Conservation (phyloP, 129 eudicot genomes). For the Dittrichia graveolens region DNA sequence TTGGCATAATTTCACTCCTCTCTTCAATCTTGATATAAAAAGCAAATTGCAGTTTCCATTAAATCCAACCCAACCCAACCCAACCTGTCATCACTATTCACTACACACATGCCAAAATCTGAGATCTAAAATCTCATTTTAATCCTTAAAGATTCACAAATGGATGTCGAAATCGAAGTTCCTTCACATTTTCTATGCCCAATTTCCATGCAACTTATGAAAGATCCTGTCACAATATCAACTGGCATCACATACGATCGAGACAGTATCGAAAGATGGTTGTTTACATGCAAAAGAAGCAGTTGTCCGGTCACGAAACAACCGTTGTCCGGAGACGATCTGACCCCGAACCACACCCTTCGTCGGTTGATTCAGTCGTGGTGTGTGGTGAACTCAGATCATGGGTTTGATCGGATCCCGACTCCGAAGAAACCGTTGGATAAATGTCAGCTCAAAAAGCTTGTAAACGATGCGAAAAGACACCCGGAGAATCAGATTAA, state of each 20-base stretch:
- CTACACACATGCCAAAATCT: slow-evolving; percentile 12
- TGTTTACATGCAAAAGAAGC: slow-evolving; percentile 47
- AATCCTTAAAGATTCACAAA: neutral
- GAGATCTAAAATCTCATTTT: slow-evolving; percentile 9
- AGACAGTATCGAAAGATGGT: slow-evolving; percentile 69
- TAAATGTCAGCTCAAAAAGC: slow-evolving; percentile 43
- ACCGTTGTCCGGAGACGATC: slow-evolving; percentile 36
- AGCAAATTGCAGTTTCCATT: slow-evolving; percentile 2
- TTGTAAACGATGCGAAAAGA: slow-evolving; percentile 52
- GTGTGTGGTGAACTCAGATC: slow-evolving; percentile 57
- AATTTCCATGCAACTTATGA: slow-evolving; percentile 89
- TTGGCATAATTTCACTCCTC: slow-evolving; percentile 6
- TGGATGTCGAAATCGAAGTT: slow-evolving; percentile 55
- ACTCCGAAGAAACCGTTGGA: slow-evolving; percentile 51
- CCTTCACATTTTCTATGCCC: slow-evolving; percentile 85
- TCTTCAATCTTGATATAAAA: slow-evolving; percentile 21
- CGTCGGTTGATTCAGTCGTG: slow-evolving; percentile 83
- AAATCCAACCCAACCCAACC: neutral
- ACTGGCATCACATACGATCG: slow-evolving; percentile 91
- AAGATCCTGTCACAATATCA: slow-evolving; percentile 75
- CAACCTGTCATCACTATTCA: neutral
- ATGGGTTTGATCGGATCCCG: slow-evolving; percentile 52
- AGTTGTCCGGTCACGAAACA: slow-evolving; percentile 85
- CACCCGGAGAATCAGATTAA: slow-evolving; percentile 31
- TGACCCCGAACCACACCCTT: slow-evolving; percentile 86